A percentile compares a stretch with the other conserved stretches of the same genome.
Conservation (phyloP, 805 yeast genomes). For the Zygotorulaspora danielsina region DNA sequence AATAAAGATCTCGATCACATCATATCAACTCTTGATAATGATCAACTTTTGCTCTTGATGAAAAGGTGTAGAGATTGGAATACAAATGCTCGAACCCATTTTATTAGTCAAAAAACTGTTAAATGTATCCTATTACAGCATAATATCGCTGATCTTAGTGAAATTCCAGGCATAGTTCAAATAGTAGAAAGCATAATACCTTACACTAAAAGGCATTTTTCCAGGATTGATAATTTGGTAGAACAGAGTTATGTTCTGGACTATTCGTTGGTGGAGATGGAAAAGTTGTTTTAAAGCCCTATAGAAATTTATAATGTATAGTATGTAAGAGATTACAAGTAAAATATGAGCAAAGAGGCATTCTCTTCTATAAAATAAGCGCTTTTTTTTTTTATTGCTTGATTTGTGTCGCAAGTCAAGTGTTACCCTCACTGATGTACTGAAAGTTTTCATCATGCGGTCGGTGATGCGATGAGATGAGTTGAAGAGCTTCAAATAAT, state of each 20-base stretch:
- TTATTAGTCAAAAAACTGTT: constrained; percentile 73
- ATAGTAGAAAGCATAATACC: constrained; percentile 76
- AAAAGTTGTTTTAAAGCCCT: constrained; percentile 37
- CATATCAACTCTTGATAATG: constrained; percentile 52
- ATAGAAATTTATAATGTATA: too few species aligned
- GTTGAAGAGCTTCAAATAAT: too few species aligned
- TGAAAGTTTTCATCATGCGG: constrained; percentile 8
- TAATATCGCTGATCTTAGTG: constrained; percentile 52
- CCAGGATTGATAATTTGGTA: constrained; percentile 69
- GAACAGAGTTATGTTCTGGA: constrained; percentile 86
- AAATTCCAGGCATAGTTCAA: constrained; percentile 62
- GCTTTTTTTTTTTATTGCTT: neutral
- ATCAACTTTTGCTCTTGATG: constrained; percentile 57
- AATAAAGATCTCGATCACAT: constrained; percentile 58
- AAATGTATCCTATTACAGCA: constrained; percentile 57
- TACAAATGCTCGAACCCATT: constrained; percentile 75
- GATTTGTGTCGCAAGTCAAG: constrained; percentile 1
- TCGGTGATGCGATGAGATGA: constrained; percentile 21
- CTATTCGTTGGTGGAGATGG: constrained; percentile 77
- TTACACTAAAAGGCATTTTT: constrained; percentile 80
- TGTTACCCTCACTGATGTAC: constrained; percentile 8
- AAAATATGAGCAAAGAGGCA: too few species aligned
- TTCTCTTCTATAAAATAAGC: neutral
- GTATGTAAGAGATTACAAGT: too few species aligned
- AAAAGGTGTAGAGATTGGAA: constrained; percentile 92